A percentile compares a stretch with the other conserved stretches of the same genome.
Conservation (phyloP, 129 eudicot species). For the Scalesia atractyloides region DNA sequence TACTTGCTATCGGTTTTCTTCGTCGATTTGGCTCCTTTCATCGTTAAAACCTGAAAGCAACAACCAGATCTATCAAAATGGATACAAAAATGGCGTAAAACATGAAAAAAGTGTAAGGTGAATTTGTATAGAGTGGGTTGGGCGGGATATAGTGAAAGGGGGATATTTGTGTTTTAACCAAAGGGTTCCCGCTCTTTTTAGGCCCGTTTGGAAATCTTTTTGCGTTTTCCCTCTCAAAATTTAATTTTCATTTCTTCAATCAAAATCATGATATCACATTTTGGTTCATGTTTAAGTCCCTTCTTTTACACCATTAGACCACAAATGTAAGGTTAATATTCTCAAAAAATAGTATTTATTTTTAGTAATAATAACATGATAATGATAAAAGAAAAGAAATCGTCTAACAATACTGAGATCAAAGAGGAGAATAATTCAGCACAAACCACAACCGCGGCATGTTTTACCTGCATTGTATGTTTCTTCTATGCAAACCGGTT, state of each 20-base stretch:
- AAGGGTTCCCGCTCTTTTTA: constrained; percentile 44
- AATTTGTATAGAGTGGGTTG: constrained; percentile 30
- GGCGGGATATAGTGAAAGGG: constrained; percentile 43
- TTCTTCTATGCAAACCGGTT: too few relatives aligned
- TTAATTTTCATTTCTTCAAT: neutral
- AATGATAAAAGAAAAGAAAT: too few relatives aligned
- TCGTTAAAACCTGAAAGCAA: constrained; percentile 27
- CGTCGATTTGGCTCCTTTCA: constrained; percentile 67
- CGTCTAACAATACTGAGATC: too few relatives aligned
- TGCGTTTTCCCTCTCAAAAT: constrained; percentile 28
- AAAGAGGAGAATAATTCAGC: too few relatives aligned
- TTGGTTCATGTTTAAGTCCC: neutral
- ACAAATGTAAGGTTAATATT: too few relatives aligned
- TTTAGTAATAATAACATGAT: too few relatives aligned
- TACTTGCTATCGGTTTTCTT: constrained; percentile 46
- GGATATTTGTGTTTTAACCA: constrained; percentile 22
- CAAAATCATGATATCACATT: too few relatives aligned
- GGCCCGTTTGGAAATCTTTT: constrained; percentile 23
- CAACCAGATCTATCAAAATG: neutral
- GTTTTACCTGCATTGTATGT: too few relatives aligned
- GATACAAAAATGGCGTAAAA: neutral
- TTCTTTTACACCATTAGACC: too few relatives aligned
- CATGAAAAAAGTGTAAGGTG: neutral
- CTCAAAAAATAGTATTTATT: too few relatives aligned
- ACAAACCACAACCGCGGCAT: too few relatives aligned